These are phyloP conservation scores for Asterochloris sp. DNA, from an alignment of 139 green algal species.

Conservation along the genomic window DNA sequence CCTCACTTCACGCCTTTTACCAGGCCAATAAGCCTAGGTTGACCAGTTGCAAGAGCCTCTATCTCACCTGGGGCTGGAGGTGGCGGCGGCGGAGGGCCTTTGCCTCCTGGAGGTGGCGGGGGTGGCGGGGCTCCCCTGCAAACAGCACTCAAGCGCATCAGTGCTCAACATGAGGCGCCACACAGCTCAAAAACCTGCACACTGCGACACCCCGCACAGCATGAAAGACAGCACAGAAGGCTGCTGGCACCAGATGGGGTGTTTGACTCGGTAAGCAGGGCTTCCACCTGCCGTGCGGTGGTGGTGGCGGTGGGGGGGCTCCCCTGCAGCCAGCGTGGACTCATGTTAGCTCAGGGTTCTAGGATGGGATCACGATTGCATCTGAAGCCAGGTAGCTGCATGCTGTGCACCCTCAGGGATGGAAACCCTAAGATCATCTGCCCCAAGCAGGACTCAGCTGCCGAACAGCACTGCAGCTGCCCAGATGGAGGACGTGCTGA, in stretches of 20 bases:
- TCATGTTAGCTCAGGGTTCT: too few relatives aligned
- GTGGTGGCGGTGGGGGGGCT: too few relatives aligned
- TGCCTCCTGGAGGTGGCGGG: not conserved
- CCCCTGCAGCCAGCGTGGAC: too few relatives aligned
- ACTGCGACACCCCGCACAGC: not conserved
- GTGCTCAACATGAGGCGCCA: too few relatives aligned
- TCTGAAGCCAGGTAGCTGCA: too few relatives aligned
- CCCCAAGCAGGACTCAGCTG: too few relatives aligned
- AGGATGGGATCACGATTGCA: too few relatives aligned
- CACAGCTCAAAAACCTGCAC: not conserved
- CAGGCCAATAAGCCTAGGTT: not conserved
- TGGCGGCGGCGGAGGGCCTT: not conserved
- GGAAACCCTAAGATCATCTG: too few relatives aligned
- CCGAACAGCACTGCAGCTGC: too few relatives aligned
- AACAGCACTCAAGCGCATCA: not conserved
- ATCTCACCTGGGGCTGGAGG: not conserved
- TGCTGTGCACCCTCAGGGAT: too few relatives aligned
- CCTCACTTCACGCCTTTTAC: not conserved
- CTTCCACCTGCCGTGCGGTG: too few relatives aligned
- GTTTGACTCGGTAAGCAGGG: not conserved
- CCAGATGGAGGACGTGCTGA: too few relatives aligned
- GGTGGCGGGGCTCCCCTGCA: not conserved
- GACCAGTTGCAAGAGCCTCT: not conserved
- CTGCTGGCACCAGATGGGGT: not conserved
- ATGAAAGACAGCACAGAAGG: not conserved